Conservation (phyloP, 345 rosid species). For the Acer yangbiense region DNA sequence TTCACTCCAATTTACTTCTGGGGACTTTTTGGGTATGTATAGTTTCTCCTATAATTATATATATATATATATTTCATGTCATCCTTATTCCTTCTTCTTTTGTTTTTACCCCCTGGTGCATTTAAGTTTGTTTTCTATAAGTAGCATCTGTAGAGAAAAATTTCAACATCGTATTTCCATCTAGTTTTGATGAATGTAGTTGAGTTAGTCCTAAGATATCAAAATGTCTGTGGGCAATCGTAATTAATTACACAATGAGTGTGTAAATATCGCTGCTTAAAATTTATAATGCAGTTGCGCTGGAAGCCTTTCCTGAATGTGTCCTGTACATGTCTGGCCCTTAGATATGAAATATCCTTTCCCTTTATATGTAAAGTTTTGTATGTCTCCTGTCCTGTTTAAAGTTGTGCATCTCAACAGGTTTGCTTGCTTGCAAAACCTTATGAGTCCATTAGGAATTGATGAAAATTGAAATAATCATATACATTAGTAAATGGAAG, state of each 20-base stretch:
- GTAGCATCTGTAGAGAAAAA: neutral
- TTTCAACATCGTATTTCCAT: neutral
- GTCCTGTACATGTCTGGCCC: neutral
- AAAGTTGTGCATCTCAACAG: neutral
- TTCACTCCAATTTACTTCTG: slow-evolving; percentile 82
- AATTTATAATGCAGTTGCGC: neutral
- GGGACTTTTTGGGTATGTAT: slow-evolving; percentile 80
- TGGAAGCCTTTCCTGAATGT: neutral
- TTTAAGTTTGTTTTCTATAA: too few species aligned
- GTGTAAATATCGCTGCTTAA: neutral
- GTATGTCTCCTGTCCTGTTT: neutral
- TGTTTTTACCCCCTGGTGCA: too few species aligned
- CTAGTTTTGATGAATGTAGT: neutral
- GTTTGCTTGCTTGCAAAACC: neutral
- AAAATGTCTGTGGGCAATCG: neutral
- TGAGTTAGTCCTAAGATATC: neutral
- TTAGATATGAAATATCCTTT: neutral
- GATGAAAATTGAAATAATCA: neutral
- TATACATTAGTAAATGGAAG: neutral
- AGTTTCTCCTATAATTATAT: neutral
- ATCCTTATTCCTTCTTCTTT: too few species aligned
- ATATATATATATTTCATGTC: neutral
- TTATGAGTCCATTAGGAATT: neutral
- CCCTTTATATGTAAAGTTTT: neutral
- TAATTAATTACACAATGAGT: neutral